phyloP scores from a whole-genome alignment of 208 protist genomes.

The Angomonas ambiguus region DNA sequence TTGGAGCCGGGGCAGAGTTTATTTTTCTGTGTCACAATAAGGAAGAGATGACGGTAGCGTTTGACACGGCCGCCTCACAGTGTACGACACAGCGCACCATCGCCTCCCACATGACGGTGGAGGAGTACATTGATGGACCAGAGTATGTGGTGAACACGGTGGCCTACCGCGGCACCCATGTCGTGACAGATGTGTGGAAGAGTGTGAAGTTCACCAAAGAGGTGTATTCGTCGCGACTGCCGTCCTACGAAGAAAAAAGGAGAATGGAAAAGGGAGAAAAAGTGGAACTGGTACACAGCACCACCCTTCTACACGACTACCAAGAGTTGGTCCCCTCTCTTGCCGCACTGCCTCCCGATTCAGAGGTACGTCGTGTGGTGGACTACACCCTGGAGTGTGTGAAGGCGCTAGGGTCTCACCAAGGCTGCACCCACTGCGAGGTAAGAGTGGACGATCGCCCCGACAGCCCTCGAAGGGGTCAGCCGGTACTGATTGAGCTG shows the following conservation, averaged over 20 bases:
- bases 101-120: constrained; percentile 53
- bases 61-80: constrained; percentile 31
- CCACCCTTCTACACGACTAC: constrained; percentile 70
- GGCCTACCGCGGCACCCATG: constrained; percentile 57
- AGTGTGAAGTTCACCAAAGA: constrained; percentile 70
- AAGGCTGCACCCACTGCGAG: constrained; percentile 82
- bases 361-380: constrained; percentile 49
- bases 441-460: constrained; percentile 64
- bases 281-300: constrained; percentile 8
- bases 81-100: constrained; percentile 47
- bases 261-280: constrained; percentile 15
- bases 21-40: constrained; percentile 70
- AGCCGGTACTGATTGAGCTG: constrained; percentile 85
- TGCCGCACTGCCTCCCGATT: constrained; percentile 24
- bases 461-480: constrained; percentile 19
- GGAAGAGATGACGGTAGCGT: constrained; percentile 45
- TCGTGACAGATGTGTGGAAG: constrained; percentile 85
- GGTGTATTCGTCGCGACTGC: constrained; percentile 41
- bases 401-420: constrained; percentile 65
- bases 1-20: constrained; percentile 72
- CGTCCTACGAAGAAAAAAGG: constrained; percentile 20
- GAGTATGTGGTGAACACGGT: constrained; percentile 87
- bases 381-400: constrained; percentile 72
- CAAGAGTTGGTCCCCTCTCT: constrained; percentile 60
- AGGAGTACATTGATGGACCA: constrained; percentile 85